Percentiles rank a stretch among this genome's conserved stretches.
phyloP scores from a whole-genome alignment of 805 yeast genomes.

The Ogataea salicorniae region DNA sequence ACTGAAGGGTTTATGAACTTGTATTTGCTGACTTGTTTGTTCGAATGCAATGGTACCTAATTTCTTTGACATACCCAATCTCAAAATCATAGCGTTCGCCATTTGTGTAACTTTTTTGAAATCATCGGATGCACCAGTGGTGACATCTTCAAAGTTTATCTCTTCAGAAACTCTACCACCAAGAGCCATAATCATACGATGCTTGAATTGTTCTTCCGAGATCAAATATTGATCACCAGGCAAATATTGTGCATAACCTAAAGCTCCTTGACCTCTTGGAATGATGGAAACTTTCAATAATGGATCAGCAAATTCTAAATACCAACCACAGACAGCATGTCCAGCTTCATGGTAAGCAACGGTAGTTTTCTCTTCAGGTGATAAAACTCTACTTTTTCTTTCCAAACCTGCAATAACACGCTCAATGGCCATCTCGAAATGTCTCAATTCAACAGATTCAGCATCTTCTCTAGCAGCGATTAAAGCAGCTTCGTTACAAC shows the following conservation, averaged over 20 bases:
- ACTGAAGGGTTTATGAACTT: conserved; percentile 67
- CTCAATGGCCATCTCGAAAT: conserved; percentile 95
- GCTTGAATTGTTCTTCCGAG: conserved; percentile 64
- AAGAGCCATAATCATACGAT: conserved; percentile 92
- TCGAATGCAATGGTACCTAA: conserved; percentile 84
- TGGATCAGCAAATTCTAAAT: conserved; percentile 84
- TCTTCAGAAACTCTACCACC: conserved; percentile 98
- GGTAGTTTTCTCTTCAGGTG: conserved; percentile 79
- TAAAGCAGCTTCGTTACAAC: conserved; percentile 94
- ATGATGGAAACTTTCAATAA: conserved; percentile 91
- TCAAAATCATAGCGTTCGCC: conserved; percentile 90
- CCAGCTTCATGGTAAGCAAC: conserved; percentile 99
- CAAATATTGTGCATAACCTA: conserved; percentile 95
- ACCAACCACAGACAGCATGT: conserved; percentile 99
- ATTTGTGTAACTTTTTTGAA: conserved; percentile 92
- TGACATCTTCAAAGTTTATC: conserved; percentile 82
- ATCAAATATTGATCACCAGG: conserved; percentile 88
- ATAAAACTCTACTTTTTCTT: conserved; percentile 76
- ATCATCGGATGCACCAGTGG: conserved; percentile 95
- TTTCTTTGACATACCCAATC: conserved; percentile 84
- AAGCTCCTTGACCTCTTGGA: conserved; percentile 95
- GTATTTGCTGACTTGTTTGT: conserved; percentile 51
- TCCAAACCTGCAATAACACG: conserved; percentile 96
- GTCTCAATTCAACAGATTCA: conserved; percentile 61
- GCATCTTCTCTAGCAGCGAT: conserved; percentile 88